Conservation (phyloP, 805 yeast species). For the Candida morakotiae region DNA sequence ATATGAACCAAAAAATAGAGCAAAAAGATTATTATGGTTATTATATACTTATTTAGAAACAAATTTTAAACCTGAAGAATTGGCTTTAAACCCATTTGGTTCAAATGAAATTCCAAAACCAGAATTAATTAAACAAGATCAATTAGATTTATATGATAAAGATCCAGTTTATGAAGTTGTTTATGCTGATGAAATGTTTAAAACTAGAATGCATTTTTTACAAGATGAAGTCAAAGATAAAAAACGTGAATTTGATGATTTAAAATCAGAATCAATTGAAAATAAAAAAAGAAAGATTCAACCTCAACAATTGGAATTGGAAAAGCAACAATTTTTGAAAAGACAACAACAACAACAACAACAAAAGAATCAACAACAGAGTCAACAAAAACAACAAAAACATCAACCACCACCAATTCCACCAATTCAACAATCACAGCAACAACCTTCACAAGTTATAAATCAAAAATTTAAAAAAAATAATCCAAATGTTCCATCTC, state of each 20-base stretch:
- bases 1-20: slow-evolving; percentile 62
- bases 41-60: slow-evolving; percentile 79
- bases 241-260: slow-evolving; percentile 4
- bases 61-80: slow-evolving; percentile 47
- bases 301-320: neutral
- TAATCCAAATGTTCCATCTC: slow-evolving; percentile 12
- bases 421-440: neutral
- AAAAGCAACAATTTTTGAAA: neutral
- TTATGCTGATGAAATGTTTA: slow-evolving; percentile 47
- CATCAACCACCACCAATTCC: neutral
- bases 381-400: neutral
- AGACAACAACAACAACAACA: neutral
- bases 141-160: slow-evolving; percentile 31
- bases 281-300: slow-evolving; percentile 3
- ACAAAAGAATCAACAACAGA: neutral
- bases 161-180: slow-evolving; percentile 48
- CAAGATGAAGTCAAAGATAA: slow-evolving; percentile 31
- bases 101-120: slow-evolving; percentile 34
- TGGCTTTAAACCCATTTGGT: slow-evolving; percentile 58
- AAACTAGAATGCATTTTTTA: slow-evolving; percentile 35
- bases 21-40: slow-evolving; percentile 76
- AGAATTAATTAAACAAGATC: slow-evolving; percentile 25
- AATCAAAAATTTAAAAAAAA: slow-evolving; percentile 8
- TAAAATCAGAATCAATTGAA: slow-evolving; percentile 3
- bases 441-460: neutral